A percentile compares a stretch with the other conserved stretches of the same genome.
These are phyloP conservation scores for Penicillium crystallinum DNA, from an alignment of 495 filamentous ascomycete species.

Conservation along the genomic window DNA sequence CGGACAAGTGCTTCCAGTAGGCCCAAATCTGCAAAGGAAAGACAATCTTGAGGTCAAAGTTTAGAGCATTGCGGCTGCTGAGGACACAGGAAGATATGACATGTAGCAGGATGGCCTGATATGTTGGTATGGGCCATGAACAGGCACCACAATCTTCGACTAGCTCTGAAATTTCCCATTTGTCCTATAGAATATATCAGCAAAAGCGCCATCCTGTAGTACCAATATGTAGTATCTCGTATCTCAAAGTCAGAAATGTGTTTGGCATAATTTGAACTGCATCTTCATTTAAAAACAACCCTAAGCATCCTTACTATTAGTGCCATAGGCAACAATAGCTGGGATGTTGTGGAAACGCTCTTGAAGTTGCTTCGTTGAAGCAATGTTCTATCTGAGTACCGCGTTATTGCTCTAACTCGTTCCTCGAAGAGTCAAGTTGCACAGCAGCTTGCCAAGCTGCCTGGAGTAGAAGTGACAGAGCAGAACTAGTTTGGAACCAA, in stretches of 20 bases:
- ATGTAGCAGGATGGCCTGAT: conserved; percentile 31
- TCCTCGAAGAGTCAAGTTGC: conserved; percentile 26
- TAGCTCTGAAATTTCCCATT: conserved; percentile 23
- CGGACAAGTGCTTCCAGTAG: conserved; percentile 21
- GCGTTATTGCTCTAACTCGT: conserved; percentile 39
- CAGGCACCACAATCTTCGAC: conserved; percentile 8
- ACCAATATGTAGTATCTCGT: no score
- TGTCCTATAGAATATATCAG: conserved; percentile 15
- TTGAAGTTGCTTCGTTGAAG: conserved; percentile 26
- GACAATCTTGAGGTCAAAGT: conserved; percentile 17
- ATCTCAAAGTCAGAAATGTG: no score
- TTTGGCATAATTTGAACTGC: neutral
- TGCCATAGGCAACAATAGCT: conserved; percentile 40
- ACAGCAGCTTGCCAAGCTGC: conserved; percentile 30
- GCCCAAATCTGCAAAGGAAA: conserved; percentile 6
- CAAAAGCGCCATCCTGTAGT: neutral
- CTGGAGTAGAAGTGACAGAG: conserved; percentile 37
- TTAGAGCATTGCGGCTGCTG: neutral
- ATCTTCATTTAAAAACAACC: neutral
- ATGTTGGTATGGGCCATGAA: conserved; percentile 28
- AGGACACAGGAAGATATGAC: conserved; percentile 19
- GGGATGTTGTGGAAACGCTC: conserved; percentile 27
- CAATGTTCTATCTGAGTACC: conserved; percentile 22
- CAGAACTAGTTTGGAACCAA: conserved; percentile 41
- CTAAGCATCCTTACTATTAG: conserved; percentile 22